Base-by-base conservation (phyloP, 2,329 filamentous ascomycete species). In the Phyllosticta capitalensis region DNA sequence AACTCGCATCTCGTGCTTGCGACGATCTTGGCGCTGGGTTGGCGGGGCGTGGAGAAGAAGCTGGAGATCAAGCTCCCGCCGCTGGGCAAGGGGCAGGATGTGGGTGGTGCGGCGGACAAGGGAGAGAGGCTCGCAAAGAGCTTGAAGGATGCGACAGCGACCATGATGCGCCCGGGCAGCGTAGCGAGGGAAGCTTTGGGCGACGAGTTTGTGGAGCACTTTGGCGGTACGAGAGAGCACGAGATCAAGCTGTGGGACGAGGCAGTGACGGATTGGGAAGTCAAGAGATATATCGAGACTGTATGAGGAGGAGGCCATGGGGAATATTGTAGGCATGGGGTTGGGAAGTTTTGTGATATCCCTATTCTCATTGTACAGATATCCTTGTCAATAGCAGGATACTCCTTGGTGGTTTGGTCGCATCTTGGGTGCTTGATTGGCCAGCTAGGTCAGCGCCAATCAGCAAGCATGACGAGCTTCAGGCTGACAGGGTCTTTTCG, bases 161-260 rank as follows among this genome's bases (percentile, higher is more conserved):
- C 83, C 54, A 96, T 99, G 69, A 87, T 82, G 77, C 78, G 83
- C 28, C 82, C 85, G 66, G 89, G 83, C 1, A 97, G 92, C 71
- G 80, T 97, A 17, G 94, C 94, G n/a, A 81, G 94, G 60, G 89
- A 97, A 71, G 89, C 96, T 0, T 89, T 99, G 73, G 94, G 94
- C 0, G 88, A 97, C 71, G 89, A 87, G 9, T 99, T 99, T 75
- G 94, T 99, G 2, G 92, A 97, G 17, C 94, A 97, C 73, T 99
- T 87, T 76, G 90, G 87, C 12, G 94, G 94, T 17, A 96, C 92
- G 19, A 83, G 94, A 64, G 87, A 95, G 72, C 92, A 99, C 74
- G 94, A 99, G 75, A 82, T 94, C 61, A 79, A 89, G 62, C 75
- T 96, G 20, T 99, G 89, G 88, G 92, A 97, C 67, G 92, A 97